These are phyloP conservation scores for Aureobasidium melanogenum DNA, from an alignment of 2,329 filamentous ascomycete genomes.

Conservation along the genomic window DNA sequence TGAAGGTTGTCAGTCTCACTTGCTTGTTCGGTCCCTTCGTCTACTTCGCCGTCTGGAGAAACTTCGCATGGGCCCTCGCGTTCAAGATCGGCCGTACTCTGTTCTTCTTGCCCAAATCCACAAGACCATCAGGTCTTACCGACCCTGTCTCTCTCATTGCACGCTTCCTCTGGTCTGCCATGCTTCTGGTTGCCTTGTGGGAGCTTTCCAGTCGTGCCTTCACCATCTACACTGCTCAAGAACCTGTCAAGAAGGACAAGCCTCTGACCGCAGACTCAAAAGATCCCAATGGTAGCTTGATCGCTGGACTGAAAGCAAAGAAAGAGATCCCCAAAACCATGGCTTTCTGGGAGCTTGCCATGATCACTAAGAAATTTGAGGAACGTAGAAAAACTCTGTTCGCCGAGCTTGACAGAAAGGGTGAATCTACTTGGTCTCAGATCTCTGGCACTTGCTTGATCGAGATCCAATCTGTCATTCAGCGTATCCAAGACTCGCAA, in stretches of 20 bases:
- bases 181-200: slow-evolving; percentile 65
- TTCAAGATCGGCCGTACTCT: slow-evolving; percentile 63
- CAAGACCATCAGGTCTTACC: slow-evolving; percentile 51
- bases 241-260: slow-evolving; percentile 74
- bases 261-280: slow-evolving; percentile 78
- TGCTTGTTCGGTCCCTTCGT: slow-evolving; percentile 32
- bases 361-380: slow-evolving; percentile 67
- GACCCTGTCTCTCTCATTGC: slow-evolving; percentile 45
- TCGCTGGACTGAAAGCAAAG: slow-evolving; percentile 76
- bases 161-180: slow-evolving; percentile 47
- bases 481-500: slow-evolving; percentile 51
- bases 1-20: slow-evolving; percentile 3
- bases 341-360: slow-evolving; percentile 82
- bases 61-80: slow-evolving; percentile 58
- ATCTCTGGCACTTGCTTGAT: slow-evolving; percentile 61
- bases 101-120: slow-evolving; percentile 65
- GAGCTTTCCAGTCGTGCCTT: slow-evolving; percentile 69
- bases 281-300: slow-evolving; percentile 71
- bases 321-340: slow-evolving; percentile 73
- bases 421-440: slow-evolving; percentile 74
- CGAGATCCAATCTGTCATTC: slow-evolving; percentile 58
- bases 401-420: slow-evolving; percentile 72
- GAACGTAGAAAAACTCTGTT: slow-evolving; percentile 75
- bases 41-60: slow-evolving; percentile 56
- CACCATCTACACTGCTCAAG: slow-evolving; percentile 67